Conservation (phyloP, 768 basidiomycete species). For the Omphalotus guepiniiformis region DNA sequence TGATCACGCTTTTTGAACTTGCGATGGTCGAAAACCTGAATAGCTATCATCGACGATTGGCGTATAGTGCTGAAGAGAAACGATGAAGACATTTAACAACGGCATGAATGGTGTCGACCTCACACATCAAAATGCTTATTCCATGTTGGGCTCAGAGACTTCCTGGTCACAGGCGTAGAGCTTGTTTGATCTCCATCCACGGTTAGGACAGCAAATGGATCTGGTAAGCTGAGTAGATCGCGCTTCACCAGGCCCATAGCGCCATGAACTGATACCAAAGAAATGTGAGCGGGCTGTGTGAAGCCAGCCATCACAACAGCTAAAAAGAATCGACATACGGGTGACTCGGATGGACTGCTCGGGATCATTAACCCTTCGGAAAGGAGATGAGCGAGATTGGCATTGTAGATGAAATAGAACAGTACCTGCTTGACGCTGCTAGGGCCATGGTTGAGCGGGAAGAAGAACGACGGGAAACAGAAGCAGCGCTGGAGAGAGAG, state of each 20-base stretch:
- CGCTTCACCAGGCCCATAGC: constrained; percentile 74
- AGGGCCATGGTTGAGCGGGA: constrained; percentile 2
- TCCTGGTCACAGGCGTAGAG: constrained; percentile 70
- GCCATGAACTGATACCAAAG: constrained; percentile 61
- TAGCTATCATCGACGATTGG: constrained; percentile 68
- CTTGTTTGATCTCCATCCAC: constrained; percentile 82
- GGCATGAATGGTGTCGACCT: constrained; percentile 22
- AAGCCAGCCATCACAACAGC: constrained; percentile 2
- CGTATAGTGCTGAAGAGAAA: constrained; percentile 52
- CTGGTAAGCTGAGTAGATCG: constrained; percentile 76
- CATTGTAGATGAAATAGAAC: constrained; percentile 9
- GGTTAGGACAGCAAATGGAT: constrained; percentile 85
- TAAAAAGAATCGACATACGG: constrained; percentile 29
- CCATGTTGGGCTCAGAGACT: constrained; percentile 71
- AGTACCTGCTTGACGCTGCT: constrained; percentile 30
- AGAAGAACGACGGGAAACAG: background rate
- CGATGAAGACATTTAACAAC: background rate
- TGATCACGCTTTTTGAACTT: constrained; percentile 88
- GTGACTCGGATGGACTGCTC: constrained; percentile 48
- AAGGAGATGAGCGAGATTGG: constrained; percentile 11
- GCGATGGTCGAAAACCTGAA: constrained; percentile 88
- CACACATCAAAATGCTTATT: constrained; percentile 85
- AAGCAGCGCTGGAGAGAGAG: no score
- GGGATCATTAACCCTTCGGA: constrained; percentile 42
- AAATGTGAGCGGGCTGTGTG: no score